Percentiles rank a stretch among this genome's conserved stretches.
Conservation (phyloP, 2,329 filamentous ascomycete species). For the Apiospora koreana region DNA sequence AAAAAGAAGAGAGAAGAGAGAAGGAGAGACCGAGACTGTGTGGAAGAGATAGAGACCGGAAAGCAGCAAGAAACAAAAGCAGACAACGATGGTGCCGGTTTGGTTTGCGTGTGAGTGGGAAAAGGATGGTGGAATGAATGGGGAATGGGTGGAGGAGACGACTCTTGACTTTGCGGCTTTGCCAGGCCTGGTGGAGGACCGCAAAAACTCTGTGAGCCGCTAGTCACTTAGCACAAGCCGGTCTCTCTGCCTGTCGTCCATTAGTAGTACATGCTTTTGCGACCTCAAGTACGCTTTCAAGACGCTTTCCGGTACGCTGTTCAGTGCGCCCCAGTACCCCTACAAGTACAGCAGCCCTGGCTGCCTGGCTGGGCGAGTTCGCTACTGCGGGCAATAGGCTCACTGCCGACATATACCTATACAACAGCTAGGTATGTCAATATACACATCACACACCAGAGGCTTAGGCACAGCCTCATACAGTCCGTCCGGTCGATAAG, state of each 20-base stretch:
- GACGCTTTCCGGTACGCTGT: no score
- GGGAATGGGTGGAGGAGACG: conserved; percentile 26
- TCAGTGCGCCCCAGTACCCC: neutral
- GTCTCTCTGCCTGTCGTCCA: conserved; percentile 1
- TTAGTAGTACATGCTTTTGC: conserved; percentile 2
- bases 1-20: conserved; percentile 43
- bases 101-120: conserved; percentile 34
- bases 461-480: no score
- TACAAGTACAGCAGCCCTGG: neutral
- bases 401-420: neutral
- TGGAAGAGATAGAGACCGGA: conserved; percentile 32
- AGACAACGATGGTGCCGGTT: conserved; percentile 37
- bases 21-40: conserved; percentile 24
- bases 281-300: neutral
- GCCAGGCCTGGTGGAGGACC: conserved; percentile 16
- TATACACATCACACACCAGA: no score
- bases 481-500: neutral
- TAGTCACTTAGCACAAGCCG: conserved; percentile 12
- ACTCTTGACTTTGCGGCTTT: conserved; percentile 13
- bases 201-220: conserved; percentile 22
- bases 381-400: neutral
- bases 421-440: no score
- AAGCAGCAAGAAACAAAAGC: conserved; percentile 30
- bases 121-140: conserved; percentile 26
- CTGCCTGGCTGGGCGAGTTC: neutral